Evolutionary conservation across 176 grass and related monocot species (phyloP).

Genomic region (Thalia dealbata): DNA sequence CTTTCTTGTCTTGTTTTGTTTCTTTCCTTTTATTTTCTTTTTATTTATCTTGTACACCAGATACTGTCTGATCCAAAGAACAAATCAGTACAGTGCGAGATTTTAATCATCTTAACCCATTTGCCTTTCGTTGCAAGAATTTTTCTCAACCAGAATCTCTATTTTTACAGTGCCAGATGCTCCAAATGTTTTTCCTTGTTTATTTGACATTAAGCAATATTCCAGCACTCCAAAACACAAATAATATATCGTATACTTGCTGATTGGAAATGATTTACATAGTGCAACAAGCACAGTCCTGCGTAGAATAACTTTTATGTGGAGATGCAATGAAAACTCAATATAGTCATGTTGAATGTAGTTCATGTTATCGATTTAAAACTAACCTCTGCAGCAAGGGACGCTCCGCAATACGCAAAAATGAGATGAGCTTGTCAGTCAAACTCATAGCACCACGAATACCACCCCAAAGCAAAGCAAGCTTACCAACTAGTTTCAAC

Average conservation of each 20-base stretch:
- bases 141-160: too few relatives aligned
- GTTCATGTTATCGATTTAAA: not conserved
- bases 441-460: conserved; percentile 94
- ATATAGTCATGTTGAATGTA: not conserved
- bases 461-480: conserved; percentile 94
- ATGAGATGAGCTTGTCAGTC: conserved; percentile 77
- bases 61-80: too few relatives aligned
- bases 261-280: not conserved
- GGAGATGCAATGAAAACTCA: not conserved
- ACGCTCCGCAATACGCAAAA: conserved; percentile 63
- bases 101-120: too few relatives aligned
- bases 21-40: too few relatives aligned
- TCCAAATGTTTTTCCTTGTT: not conserved
- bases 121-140: too few relatives aligned
- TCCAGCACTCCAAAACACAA: not conserved
- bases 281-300: not conserved
- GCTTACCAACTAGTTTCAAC: conserved; percentile 73
- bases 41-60: too few relatives aligned
- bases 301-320: not conserved
- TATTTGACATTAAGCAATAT: not conserved
- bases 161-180: not conserved
- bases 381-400: conserved; percentile 84
- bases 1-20: too few relatives aligned
- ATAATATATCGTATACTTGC: not conserved
- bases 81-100: too few relatives aligned